Percentiles rank a stretch among this genome's conserved stretches.
These are phyloP conservation scores for Penicillium canariense DNA, from an alignment of 495 filamentous ascomycete species.

Conservation along the genomic window DNA sequence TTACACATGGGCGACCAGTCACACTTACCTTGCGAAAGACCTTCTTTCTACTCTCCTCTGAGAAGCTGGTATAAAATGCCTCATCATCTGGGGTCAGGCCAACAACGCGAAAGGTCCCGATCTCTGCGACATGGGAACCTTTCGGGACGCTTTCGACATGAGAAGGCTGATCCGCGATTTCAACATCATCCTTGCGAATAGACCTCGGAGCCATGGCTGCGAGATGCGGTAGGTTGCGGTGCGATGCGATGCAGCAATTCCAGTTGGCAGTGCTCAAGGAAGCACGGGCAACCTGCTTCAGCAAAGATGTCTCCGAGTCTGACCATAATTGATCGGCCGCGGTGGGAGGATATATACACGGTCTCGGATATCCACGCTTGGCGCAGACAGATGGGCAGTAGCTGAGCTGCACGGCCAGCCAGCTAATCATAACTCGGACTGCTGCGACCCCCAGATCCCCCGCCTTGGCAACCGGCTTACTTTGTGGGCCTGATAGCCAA, in stretches of 20 bases:
- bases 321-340: neutral
- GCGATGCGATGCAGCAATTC: neutral
- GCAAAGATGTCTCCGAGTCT: neutral
- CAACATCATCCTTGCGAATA: conserved; percentile 12
- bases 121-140: conserved; percentile 6
- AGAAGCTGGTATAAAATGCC: conserved; percentile 3
- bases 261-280: neutral
- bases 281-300: neutral
- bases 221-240: neutral
- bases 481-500: neutral
- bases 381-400: neutral
- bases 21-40: neutral
- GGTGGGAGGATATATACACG: conserved; percentile 9
- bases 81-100: conserved; percentile 13
- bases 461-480: conserved; percentile 5
- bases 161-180: conserved; percentile 8
- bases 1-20: neutral
- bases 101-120: conserved; percentile 12
- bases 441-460: conserved; percentile 9
- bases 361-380: conserved; percentile 10
- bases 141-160: conserved; percentile 13
- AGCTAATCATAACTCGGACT: neutral
- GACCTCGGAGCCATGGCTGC: conserved; percentile 6
- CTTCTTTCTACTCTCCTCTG: conserved; percentile 5
- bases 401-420: neutral